Evolutionary conservation across 1,284 basidiomycete genomes (phyloP), one percentile per base, ranked within the genome.

Genomic region (Lentinus polychrous): DNA sequence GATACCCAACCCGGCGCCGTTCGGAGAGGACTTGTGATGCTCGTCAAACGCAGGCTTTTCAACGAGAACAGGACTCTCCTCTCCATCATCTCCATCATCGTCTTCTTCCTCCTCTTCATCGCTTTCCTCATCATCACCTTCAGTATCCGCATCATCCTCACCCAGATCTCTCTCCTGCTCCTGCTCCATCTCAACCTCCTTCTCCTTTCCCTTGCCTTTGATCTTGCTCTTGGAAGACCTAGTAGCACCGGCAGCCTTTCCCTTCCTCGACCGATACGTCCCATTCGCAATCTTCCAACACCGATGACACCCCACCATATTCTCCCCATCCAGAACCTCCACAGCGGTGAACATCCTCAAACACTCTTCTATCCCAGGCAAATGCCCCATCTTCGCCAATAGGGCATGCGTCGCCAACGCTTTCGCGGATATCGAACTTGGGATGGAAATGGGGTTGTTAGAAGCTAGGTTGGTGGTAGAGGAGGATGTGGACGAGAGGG

Each of bases 221-320:
- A 5, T 27, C 27, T 27, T 27, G 27, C 10, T 27, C 27, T 27
- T 27, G 27, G 27, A 27, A 27, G 27, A 27, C 27, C 27, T 4
- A 27, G n/a, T n/a, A n/a, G n/a, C n/a, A n/a, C n/a, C n/a, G n/a
- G n/a, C n/a, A n/a, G n/a, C n/a, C n/a, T n/a, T n/a, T n/a, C 27
- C 27, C 27, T 59, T 35, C 54, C 59, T 52, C 56, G 64, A 61
- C 53, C 71, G 63, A 59, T 78, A 75, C 48, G 72, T 57, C 8
- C 85, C 85, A 57, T 91, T 81, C 38, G 78, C 81, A 41, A 87
- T 79, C 68, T 92, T 91, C 94, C 94, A 97, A 68, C 94, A 97
- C 49, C 86, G 78, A 57, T 88, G 78, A 65, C 94, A 97, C 0
- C 92, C 91, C 52, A 96, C 94, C 69, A 85, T 87, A 59, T 97